These are phyloP conservation scores for Amanita fuliginea DNA, from an alignment of 768 basidiomycete genomes.

Conservation along the genomic window DNA sequence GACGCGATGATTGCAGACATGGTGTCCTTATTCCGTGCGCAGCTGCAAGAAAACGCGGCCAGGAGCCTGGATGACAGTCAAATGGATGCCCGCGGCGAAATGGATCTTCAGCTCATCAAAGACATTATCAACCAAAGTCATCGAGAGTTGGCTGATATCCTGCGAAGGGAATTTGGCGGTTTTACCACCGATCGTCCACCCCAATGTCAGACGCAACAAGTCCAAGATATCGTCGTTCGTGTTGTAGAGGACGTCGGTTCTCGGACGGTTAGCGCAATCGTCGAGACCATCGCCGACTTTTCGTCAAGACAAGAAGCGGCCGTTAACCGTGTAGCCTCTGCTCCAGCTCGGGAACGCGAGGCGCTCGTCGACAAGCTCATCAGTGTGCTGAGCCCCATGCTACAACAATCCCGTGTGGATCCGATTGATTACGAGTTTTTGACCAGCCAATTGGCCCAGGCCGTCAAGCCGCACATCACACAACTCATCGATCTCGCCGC, in stretches of 20 bases:
- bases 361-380: slow-evolving; percentile 51
- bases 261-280: slow-evolving; percentile 47
- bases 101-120: slow-evolving; percentile 70
- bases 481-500: slow-evolving; percentile 84
- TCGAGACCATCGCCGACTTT: slow-evolving; percentile 46
- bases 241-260: slow-evolving; percentile 49
- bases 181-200: slow-evolving; percentile 24
- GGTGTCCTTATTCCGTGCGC: slow-evolving; percentile 54
- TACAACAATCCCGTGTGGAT: slow-evolving; percentile 52
- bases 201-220: slow-evolving; percentile 14
- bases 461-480: slow-evolving; percentile 81
- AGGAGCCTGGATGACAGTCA: slow-evolving; percentile 49
- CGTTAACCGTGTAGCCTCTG: slow-evolving; percentile 31
- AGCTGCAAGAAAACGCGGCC: slow-evolving; percentile 52
- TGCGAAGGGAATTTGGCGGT: slow-evolving; percentile 52
- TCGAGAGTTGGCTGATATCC: slow-evolving; percentile 39
- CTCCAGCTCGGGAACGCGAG: slow-evolving; percentile 39
- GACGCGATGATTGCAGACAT: slow-evolving; percentile 59
- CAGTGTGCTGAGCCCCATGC: slow-evolving; percentile 43
- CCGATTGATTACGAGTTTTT: slow-evolving; percentile 70
- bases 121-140: slow-evolving; percentile 61
- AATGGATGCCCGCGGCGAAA: slow-evolving; percentile 63
- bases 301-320: slow-evolving; percentile 43
- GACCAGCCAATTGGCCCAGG: slow-evolving; percentile 66
- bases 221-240: slow-evolving; percentile 22